Evolutionary conservation across 768 basidiomycete genomes (phyloP), one percentile per base, ranked within the genome.

Genomic region (Leccinum subgranulosum): DNA sequence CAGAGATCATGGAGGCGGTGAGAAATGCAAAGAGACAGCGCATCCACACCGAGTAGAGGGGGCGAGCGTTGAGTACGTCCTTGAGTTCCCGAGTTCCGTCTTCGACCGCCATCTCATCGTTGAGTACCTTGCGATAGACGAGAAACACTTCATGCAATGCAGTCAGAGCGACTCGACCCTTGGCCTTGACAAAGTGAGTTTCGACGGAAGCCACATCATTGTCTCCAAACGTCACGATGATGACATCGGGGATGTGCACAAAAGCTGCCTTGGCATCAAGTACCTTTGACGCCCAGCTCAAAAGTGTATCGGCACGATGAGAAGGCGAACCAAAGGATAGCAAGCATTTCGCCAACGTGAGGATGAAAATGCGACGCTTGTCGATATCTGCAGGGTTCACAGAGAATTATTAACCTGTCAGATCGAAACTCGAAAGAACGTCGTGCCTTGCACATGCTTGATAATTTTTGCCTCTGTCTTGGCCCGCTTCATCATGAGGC

Each of bases 321-420:
- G 92, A 93, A 2, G 94, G 94, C n/a, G 94, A 90, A 19, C 94
- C 94, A 69, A 91, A 95, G n/a, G 86, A 81, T 69, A 98, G 83
- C 57, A 98, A 80, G 11, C 91, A 90, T 69, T 92, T 89, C 3
- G 92, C 91, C 25, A 97, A 81, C 68, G 87, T 87, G 64, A 95
- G 76, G 51, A 97, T 79, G 75, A 97, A 97, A 54, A 87, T 84
- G 56, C 80, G 78, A 51, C 84, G 79, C 48, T 73, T 76, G 29
- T 75, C 70, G 8, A 80, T 68, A 53, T 80, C 84, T 84, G 56
- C 15, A 33, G 4, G 41, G 41, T 43, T 55, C 31, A 48, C 57
- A 23, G 34, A 11, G 19, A 43, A 56, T 50, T 49, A 49, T 58
- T 31, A 23, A 33, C 43, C 7, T 27, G 49, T 12, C 47, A 48